Evolutionary conservation across 179 eudicot genomes (phyloP), one percentile per base, ranked within the genome.

Genomic region (Nepenthes alata): DNA sequence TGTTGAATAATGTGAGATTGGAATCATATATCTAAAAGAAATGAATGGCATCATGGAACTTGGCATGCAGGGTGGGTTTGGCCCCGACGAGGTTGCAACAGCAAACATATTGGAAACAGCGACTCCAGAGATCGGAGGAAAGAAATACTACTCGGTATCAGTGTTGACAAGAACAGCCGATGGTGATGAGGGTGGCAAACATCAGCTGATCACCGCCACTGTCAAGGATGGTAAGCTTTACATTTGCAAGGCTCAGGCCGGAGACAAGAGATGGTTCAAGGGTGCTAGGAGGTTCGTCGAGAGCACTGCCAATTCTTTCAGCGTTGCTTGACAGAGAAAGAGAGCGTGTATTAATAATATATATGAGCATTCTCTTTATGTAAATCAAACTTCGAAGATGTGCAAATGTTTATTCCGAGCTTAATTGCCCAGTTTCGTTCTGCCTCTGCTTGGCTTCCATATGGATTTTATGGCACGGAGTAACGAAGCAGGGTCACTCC

Each of bases 191-290:
- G 98, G 98, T 1, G 96, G 98, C 60, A 93, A 89, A 61, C 98
- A 93, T 70, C 98, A 93, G 49, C 62, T 89, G 60, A 93, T 93
- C 47, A 74, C 80, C 1, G 96, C 96, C 60, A 93, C 90, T 0
- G 90, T 93, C 41, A 74, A 78, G n/a, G 88, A 79, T 25, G 95
- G 96, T 8, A 93, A 93, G 80, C 91, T 93, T 11, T 89, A 87
- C 82, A 87, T 93, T 38, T 90, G 95, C 94, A 93, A 93, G 81
- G 95, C 98, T 35, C 97, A 93, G 67, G 98, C 98, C 0, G 98
- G 98, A 3, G 97, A 93, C 82, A 90, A 93, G 83, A 85, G 98
- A 85, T 93, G 98, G 98, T 93, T 93, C 76, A 93, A 93, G 71
- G 97, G 98, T 39, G 95, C 95, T 11, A 83, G 63, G 59, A 93